Percentiles rank a stretch among this genome's conserved stretches.
Conservation (phyloP, 495 filamentous ascomycete species). For the Penicillium arizonense region DNA sequence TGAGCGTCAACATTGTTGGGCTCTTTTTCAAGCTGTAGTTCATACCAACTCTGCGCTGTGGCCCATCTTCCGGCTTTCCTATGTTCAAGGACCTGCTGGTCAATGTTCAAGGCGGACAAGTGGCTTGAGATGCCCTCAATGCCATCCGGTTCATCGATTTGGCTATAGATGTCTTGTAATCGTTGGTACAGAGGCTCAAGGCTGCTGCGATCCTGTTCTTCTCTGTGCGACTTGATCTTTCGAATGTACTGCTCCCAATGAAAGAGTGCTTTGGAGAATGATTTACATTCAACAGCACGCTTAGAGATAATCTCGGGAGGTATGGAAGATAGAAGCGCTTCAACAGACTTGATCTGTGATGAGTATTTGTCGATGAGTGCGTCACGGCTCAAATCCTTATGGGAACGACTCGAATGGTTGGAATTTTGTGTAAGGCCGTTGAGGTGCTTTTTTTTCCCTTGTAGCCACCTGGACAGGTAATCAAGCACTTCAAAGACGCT, state of each 20-base stretch:
- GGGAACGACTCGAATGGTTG: constrained; percentile 34
- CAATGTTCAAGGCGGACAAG: constrained; percentile 74
- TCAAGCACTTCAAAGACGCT: constrained; percentile 88
- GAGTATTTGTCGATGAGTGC: constrained; percentile 41
- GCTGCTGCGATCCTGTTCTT: constrained; percentile 35
- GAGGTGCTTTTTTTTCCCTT: constrained; percentile 68
- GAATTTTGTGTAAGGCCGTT: constrained; percentile 34
- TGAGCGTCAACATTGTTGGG: constrained; percentile 76
- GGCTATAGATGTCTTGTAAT: constrained; percentile 89
- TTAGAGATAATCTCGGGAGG: constrained; percentile 82
- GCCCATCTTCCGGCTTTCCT: constrained; percentile 94
- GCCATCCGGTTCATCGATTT: constrained; percentile 96
- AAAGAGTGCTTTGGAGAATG: constrained; percentile 87
- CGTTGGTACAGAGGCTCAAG: constrained; percentile 65
- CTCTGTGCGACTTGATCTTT: constrained; percentile 45
- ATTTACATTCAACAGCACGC: constrained; percentile 86
- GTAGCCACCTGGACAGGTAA: constrained; percentile 86
- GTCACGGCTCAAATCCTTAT: constrained; percentile 37
- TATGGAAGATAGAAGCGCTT: constrained; percentile 63
- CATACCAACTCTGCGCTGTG: constrained; percentile 98
- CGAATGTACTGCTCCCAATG: constrained; percentile 91
- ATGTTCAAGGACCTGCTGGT: constrained; percentile 90
- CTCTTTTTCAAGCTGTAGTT: constrained; percentile 75
- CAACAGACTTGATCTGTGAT: constrained; percentile 59
- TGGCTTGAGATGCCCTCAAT: constrained; percentile 91